These are phyloP conservation scores for Westerdykella aurantiaca DNA, from an alignment of 2,329 filamentous ascomycete species.

Conservation along the genomic window DNA sequence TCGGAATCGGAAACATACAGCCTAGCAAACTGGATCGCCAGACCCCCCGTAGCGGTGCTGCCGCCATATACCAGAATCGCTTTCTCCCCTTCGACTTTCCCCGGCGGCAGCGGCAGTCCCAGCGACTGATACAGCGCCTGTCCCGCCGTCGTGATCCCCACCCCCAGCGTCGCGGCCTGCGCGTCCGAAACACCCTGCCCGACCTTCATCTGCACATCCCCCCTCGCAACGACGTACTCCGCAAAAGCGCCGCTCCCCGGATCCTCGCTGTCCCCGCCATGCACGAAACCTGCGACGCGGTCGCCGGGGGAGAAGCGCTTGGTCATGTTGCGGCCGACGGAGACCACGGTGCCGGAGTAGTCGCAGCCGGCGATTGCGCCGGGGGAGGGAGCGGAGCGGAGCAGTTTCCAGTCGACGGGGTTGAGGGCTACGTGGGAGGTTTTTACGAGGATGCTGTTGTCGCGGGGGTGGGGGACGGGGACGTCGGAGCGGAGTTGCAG, in stretches of 20 bases:
- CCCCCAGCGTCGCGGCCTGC: constrained; percentile 50
- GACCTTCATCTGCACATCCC: constrained; percentile 44
- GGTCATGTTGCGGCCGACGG: constrained; percentile 46
- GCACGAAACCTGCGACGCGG: constrained; percentile 47
- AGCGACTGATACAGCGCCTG: constrained; percentile 45
- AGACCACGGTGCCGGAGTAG: constrained; percentile 50
- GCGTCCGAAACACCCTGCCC: constrained; percentile 47
- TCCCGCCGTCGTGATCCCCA: constrained; percentile 48
- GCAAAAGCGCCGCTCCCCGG: constrained; percentile 51
- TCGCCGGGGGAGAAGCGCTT: constrained; percentile 47
- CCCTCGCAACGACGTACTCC: constrained; percentile 50
- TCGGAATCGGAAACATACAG: constrained; percentile 24
- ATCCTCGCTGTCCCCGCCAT: constrained; percentile 39
- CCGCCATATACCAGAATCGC: constrained; percentile 48
- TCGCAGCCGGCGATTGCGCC: constrained; percentile 48
- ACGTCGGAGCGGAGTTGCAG: constrained; percentile 21
- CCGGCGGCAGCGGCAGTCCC: constrained; percentile 43
- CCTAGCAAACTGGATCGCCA: constrained; percentile 48
- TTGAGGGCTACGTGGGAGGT: constrained; percentile 51
- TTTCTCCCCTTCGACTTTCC: constrained; percentile 29
- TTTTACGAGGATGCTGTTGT: constrained; percentile 49
- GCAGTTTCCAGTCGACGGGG: constrained; percentile 52
- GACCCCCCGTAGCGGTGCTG: constrained; percentile 46
- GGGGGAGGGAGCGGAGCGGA: constrained; percentile 26
- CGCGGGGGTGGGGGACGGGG: constrained; percentile 22